A percentile compares a stretch with the other conserved stretches of the same genome.
Conservation (phyloP, 2,329 filamentous ascomycete species). For the Leptoxyphium fumago region DNA sequence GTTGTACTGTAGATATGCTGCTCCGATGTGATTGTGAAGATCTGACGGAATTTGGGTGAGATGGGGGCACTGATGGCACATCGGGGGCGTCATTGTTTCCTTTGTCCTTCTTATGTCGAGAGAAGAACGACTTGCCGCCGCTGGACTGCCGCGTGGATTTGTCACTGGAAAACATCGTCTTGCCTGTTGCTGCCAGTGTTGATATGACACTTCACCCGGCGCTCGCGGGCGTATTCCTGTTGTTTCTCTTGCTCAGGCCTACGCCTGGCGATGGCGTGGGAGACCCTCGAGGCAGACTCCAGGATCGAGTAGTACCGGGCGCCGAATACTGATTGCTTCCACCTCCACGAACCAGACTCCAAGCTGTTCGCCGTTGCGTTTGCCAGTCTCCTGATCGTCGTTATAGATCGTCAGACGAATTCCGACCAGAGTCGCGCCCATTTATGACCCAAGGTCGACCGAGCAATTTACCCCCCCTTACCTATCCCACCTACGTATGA, state of each 20-base stretch:
- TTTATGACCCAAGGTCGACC: no score
- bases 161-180: slow-evolving; percentile 29
- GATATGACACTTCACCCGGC: neutral
- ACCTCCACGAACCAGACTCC: no score
- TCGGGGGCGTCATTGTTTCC: slow-evolving; percentile 47
- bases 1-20: slow-evolving; percentile 28
- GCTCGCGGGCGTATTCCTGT: neutral
- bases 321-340: no score
- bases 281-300: no score
- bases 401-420: no score
- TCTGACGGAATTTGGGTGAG: slow-evolving; percentile 48
- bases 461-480: no score
- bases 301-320: no score
- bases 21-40: slow-evolving; percentile 58
- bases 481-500: no score
- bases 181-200: neutral
- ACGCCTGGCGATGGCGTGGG: neutral
- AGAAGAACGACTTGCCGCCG: slow-evolving; percentile 73
- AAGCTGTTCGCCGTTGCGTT: no score
- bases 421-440: no score
- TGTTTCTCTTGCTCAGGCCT: neutral
- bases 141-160: slow-evolving; percentile 75
- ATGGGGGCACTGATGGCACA: slow-evolving; percentile 39
- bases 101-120: slow-evolving; percentile 64
- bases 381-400: no score